Evolutionary conservation across 495 filamentous ascomycete genomes (phyloP).

Genomic region (Alectoria sarmentosa): DNA sequence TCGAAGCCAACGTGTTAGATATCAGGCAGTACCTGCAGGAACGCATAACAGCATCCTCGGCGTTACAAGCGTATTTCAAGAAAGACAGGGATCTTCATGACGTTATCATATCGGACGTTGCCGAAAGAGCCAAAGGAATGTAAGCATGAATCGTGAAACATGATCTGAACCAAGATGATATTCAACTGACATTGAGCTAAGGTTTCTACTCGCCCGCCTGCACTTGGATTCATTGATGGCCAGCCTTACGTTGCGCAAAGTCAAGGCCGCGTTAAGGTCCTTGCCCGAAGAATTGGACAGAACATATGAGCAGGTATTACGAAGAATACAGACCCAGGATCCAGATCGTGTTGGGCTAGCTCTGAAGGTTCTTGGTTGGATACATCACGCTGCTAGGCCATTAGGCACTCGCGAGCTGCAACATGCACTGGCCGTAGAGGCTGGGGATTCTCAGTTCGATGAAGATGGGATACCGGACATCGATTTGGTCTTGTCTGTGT

Average conservation of each 20-base stretch:
- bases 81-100: constrained; percentile 4
- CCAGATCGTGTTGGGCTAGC: constrained; percentile 8
- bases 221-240: constrained; percentile 26
- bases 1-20: constrained; percentile 28
- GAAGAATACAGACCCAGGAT: constrained; percentile 18
- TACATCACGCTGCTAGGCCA: constrained; percentile 21
- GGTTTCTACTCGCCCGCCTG: constrained; percentile 28
- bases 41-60: constrained; percentile 5
- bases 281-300: constrained; percentile 23
- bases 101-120: constrained; percentile 9
- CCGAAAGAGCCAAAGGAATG: constrained; percentile 25
- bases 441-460: constrained; percentile 20
- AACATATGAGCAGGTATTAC: constrained; percentile 25
- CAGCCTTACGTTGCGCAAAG: constrained; percentile 17
- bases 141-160: constrained; percentile 7
- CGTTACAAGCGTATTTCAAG: constrained; percentile 11
- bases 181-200: constrained; percentile 1
- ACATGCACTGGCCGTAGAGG: constrained; percentile 26
- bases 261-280: constrained; percentile 17
- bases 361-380: constrained; percentile 22
- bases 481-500: constrained; percentile 20
- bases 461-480: constrained; percentile 20
- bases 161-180: neutral
- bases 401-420: constrained; percentile 22
- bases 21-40: constrained; percentile 27